Evolutionary conservation across 1,139 yeast genomes (phyloP).

Genomic region (Hanseniaspora gamundiae): DNA sequence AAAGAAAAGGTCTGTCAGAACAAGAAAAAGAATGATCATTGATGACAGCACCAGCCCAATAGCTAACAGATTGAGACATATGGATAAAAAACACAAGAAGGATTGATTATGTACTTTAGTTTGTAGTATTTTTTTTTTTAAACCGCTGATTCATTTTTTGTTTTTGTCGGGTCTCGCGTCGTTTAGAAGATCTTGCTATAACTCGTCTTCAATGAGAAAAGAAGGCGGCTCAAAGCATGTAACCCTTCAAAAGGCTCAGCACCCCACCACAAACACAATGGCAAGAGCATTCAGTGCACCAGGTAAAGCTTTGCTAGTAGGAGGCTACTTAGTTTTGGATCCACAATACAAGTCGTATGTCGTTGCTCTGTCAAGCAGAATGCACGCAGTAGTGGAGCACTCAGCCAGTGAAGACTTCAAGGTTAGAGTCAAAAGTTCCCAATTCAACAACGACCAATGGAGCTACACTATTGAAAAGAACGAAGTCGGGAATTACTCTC

Average conservation of each 20-base stretch:
- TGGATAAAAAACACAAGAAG: not conserved
- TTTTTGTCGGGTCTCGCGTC: not conserved
- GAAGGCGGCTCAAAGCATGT: not conserved
- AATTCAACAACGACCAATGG: conserved; percentile 67
- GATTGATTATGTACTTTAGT: not conserved
- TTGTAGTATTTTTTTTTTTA: not conserved
- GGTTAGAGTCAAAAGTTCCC: conserved; percentile 59
- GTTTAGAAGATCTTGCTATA: not conserved
- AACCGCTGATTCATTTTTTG: too few relatives aligned
- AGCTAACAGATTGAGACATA: not conserved
- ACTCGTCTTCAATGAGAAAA: too few relatives aligned
- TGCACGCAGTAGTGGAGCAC: conserved; percentile 56
- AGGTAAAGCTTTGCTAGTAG: conserved; percentile 87
- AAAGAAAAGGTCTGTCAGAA: not conserved
- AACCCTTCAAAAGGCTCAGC: too few relatives aligned
- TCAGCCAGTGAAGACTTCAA: conserved; percentile 9
- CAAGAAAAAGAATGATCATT: not conserved
- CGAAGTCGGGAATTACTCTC: conserved; percentile 9
- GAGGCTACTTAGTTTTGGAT: conserved; percentile 85
- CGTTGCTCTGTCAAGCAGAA: conserved; percentile 78
- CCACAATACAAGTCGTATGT: conserved; percentile 68
- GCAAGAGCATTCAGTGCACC: conserved; percentile 64
- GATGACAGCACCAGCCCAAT: not conserved
- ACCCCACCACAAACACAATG: not conserved
- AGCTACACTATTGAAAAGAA: conserved; percentile 29